These are phyloP conservation scores for Fusarium dimerum DNA, from an alignment of 2,329 filamentous ascomycete species.

Conservation along the genomic window DNA sequence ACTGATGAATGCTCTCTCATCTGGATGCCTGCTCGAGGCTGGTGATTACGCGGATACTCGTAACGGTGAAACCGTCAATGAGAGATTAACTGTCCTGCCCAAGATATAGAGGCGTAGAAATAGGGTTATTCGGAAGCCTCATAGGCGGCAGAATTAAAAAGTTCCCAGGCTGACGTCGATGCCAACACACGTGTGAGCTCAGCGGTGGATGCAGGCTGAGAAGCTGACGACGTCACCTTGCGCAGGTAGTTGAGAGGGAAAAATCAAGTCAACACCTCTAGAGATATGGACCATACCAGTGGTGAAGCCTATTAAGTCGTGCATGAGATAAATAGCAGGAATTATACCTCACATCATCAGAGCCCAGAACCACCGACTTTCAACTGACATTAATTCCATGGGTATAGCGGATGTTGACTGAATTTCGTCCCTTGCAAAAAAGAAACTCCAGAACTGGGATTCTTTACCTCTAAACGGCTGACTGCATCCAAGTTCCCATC, in stretches of 20 bases:
- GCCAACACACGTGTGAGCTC: conserved; percentile 12
- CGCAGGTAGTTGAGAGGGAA: conserved; percentile 4
- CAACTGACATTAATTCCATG: not conserved
- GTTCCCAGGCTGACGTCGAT: conserved; percentile 26
- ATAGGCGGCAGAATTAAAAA: conserved; percentile 28
- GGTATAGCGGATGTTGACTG: too few relatives aligned
- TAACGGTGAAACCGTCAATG: too few relatives aligned
- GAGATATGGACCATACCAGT: conserved; percentile 8
- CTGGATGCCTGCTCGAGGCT: conserved; percentile 9
- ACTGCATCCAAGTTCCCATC: not conserved
- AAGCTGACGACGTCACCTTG: conserved; percentile 29
- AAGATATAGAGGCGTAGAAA: conserved; percentile 14
- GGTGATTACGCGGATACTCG: conserved; percentile 5
- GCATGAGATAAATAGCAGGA: not conserved
- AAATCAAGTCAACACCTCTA: conserved; percentile 9
- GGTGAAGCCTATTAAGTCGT: not conserved
- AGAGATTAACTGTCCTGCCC: not conserved
- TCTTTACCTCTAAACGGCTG: too few relatives aligned
- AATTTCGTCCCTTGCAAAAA: too few relatives aligned
- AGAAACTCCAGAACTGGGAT: too few relatives aligned
- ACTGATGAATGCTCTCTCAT: too few relatives aligned
- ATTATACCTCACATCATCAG: not conserved
- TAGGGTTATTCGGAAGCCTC: conserved; percentile 24
- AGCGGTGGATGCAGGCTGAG: conserved; percentile 20
- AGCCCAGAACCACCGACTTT: not conserved